These are phyloP conservation scores for Globisporangium perplexum DNA, from an alignment of 352 stramenopile genomes.

Conservation along the genomic window DNA sequence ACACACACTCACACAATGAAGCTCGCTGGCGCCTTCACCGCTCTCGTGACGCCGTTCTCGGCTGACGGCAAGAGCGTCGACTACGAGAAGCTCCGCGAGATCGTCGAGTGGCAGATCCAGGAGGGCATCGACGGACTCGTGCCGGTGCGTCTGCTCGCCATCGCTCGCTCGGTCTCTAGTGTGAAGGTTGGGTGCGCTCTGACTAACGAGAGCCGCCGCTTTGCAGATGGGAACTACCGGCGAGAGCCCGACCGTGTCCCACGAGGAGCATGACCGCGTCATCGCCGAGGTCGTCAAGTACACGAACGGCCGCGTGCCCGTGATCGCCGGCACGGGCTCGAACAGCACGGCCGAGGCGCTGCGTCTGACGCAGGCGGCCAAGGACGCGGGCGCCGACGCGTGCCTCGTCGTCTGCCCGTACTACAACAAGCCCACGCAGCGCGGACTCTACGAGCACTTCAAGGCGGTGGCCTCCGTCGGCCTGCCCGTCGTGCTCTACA, in stretches of 20 bases:
- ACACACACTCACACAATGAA: constrained; percentile 6
- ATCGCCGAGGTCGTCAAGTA: constrained; percentile 89
- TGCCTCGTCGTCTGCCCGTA: constrained; percentile 96
- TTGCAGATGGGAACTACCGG: constrained; percentile 93
- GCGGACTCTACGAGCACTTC: constrained; percentile 94
- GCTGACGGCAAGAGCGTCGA: constrained; percentile 89
- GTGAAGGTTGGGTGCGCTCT: too few species aligned
- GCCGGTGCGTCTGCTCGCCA: constrained; percentile 48
- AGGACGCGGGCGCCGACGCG: constrained; percentile 92
- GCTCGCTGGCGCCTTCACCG: constrained; percentile 84
- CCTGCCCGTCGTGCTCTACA: constrained; percentile 95
- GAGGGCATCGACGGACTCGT: constrained; percentile 95
- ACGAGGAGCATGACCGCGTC: constrained; percentile 94
- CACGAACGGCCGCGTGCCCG: constrained; percentile 78
- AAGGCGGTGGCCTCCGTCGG: constrained; percentile 83
- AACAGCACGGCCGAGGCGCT: constrained; percentile 89
- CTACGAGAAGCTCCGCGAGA: constrained; percentile 87
- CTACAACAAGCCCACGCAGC: constrained; percentile 99
- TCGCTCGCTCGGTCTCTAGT: too few species aligned
- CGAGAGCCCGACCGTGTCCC: constrained; percentile 93
- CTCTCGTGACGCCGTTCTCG: constrained; percentile 96
- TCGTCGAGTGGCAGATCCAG: constrained; percentile 92
- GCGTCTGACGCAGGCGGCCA: constrained; percentile 83
- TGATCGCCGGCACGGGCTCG: constrained; percentile 95
- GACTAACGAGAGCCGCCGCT: not conserved